phyloP scores from a whole-genome alignment of 768 basidiomycete species.

The Sporobolomyces roseus region DNA sequence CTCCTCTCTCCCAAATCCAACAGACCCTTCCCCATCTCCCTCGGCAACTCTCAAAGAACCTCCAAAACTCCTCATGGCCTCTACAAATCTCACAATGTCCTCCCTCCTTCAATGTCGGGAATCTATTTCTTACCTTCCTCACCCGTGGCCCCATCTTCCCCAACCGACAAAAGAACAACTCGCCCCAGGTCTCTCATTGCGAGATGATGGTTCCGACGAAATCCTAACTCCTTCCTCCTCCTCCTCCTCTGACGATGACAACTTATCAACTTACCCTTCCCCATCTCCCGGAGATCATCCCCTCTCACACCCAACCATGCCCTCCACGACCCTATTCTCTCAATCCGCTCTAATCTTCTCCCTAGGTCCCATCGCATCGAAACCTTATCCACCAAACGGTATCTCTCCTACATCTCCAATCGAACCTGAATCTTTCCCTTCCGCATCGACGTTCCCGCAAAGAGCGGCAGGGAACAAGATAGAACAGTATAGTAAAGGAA shows the following conservation, averaged over 20 bases:
- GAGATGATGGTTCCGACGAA: no score
- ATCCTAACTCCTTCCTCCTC: no score
- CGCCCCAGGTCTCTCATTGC: background rate
- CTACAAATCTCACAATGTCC: conserved; percentile 38
- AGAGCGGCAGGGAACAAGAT: conserved; percentile 28
- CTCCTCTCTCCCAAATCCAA: conserved; percentile 16
- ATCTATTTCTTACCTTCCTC: conserved; percentile 38
- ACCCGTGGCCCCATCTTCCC: conserved; percentile 39
- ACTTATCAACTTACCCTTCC: background rate
- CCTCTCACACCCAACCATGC: conserved; percentile 35
- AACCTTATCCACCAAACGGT: conserved; percentile 28
- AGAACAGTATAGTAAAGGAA: conserved; percentile 27
- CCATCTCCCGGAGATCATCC: conserved; percentile 22
- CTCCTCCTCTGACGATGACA: no score
- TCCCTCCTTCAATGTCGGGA: conserved; percentile 39
- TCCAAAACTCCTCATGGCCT: conserved; percentile 42
- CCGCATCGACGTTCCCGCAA: conserved; percentile 18
- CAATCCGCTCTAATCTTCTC: conserved; percentile 42
- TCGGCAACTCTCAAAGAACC: conserved; percentile 27
- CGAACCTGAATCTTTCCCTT: conserved; percentile 16
- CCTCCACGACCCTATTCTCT: conserved; percentile 35
- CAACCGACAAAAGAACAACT: conserved; percentile 17
- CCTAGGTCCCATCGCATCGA: conserved; percentile 30
- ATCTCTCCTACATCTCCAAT: conserved; percentile 15
- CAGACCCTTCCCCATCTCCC: conserved; percentile 1